phyloP scores from a whole-genome alignment of 1,284 basidiomycete species.

The Hypsizygus ulmarius region DNA sequence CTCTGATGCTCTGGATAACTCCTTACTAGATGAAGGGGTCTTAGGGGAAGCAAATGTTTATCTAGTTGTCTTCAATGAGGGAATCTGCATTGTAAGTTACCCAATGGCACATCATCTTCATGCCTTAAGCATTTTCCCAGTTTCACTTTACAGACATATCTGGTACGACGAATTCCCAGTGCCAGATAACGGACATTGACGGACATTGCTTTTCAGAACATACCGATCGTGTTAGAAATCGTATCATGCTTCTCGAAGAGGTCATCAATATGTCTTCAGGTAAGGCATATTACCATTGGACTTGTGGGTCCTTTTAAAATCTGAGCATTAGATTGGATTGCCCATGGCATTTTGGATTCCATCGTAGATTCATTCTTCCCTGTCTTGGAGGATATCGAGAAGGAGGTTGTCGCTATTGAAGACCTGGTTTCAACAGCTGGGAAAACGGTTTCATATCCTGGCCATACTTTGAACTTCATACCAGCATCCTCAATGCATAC shows the following conservation, averaged over 20 bases:
- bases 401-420: constrained; percentile 81
- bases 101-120: background rate
- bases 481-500: background rate
- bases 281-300: constrained; percentile 28
- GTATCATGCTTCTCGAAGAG: constrained; percentile 58
- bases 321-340: constrained; percentile 79
- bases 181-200: background rate
- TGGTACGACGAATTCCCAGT: constrained; percentile 33
- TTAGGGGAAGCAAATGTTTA: constrained; percentile 86
- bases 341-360: constrained; percentile 90
- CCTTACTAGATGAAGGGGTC: constrained; percentile 39
- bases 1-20: constrained; percentile 18
- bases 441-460: constrained; percentile 7
- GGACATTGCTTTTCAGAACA: constrained; percentile 55
- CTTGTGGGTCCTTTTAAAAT: background rate
- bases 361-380: constrained; percentile 96
- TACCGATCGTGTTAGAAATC: constrained; percentile 74
- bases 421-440: constrained; percentile 53
- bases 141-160: constrained; percentile 93
- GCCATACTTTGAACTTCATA: background rate
- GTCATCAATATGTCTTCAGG: constrained; percentile 69
- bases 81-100: constrained; percentile 78
- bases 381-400: constrained; percentile 79
- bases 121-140: constrained; percentile 35
- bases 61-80: constrained; percentile 87